Percentiles rank a stretch among this genome's conserved stretches.
phyloP scores from a whole-genome alignment of 768 basidiomycete species.

The Psilocybe subaeruginosa region DNA sequence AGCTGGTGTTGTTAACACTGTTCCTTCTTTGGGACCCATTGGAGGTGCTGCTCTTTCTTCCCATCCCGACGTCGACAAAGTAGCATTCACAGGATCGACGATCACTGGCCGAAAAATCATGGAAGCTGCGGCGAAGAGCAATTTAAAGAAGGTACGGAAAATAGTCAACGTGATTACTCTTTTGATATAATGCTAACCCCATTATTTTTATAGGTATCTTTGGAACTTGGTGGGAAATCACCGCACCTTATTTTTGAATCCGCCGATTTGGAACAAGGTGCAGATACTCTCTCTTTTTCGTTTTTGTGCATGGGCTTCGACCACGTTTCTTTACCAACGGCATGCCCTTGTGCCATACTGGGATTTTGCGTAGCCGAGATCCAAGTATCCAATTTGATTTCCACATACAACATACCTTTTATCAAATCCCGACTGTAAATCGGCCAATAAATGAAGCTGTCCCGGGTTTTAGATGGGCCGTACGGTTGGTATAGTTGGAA shows the following conservation, averaged over 20 bases:
- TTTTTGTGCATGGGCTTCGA: background rate
- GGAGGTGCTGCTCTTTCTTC: slow-evolving; percentile 85
- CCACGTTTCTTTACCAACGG: background rate
- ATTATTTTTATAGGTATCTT: slow-evolving; percentile 59
- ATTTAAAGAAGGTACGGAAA: slow-evolving; percentile 82
- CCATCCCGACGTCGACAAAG: slow-evolving; percentile 89
- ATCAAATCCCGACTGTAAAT: too few relatives aligned
- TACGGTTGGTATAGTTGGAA: background rate
- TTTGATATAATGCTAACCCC: slow-evolving; percentile 2
- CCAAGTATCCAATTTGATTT: background rate
- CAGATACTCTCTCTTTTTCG: background rate
- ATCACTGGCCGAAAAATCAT: slow-evolving; percentile 88
- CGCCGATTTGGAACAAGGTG: slow-evolving; percentile 88
- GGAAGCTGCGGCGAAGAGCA: slow-evolving; percentile 90
- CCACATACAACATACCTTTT: background rate
- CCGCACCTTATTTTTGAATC: slow-evolving; percentile 89
- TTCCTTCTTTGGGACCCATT: slow-evolving; percentile 79
- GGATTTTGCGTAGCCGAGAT: background rate
- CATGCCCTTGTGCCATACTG: background rate
- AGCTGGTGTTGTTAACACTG: slow-evolving; percentile 87
- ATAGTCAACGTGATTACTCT: background rate
- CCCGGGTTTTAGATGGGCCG: background rate
- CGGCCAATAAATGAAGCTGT: too few relatives aligned
- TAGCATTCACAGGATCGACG: slow-evolving; percentile 95
- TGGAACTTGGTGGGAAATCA: slow-evolving; percentile 95